Percentiles rank a stretch among this genome's conserved stretches.
Evolutionary conservation across 148 eudicot species (phyloP).

Genomic region (Heliamphora exappendiculata): DNA sequence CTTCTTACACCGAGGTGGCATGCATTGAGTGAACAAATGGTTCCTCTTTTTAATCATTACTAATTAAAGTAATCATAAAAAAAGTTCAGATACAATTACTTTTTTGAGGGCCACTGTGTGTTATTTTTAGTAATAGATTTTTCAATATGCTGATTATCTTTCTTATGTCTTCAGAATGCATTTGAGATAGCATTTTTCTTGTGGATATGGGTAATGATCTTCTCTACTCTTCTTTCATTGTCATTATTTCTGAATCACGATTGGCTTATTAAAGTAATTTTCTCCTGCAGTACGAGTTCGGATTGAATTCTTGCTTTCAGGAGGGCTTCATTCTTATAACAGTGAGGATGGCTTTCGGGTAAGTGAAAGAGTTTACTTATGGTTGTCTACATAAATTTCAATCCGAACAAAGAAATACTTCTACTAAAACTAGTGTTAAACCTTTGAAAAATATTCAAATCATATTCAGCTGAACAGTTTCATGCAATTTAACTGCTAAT

Average conservation of each 20-base stretch:
- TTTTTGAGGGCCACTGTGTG: not conserved
- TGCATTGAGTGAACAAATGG: too few relatives aligned
- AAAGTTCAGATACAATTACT: too few relatives aligned
- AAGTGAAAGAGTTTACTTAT: conserved; percentile 15
- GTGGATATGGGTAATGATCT: conserved; percentile 70
- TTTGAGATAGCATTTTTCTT: conserved; percentile 78
- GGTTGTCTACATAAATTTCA: too few relatives aligned
- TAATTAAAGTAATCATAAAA: too few relatives aligned
- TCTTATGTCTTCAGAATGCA: conserved; percentile 55
- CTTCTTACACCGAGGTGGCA: not conserved
- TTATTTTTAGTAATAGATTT: not conserved
- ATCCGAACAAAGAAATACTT: too few relatives aligned
- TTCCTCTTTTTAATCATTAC: too few relatives aligned
- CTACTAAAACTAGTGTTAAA: too few relatives aligned
- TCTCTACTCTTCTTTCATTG: not conserved
- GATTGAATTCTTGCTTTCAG: conserved; percentile 63
- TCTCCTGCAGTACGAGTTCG: conserved; percentile 75
- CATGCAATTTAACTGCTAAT: not conserved
- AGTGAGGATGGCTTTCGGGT: conserved; percentile 62
- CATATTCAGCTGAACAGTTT: not conserved
- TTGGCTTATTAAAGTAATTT: not conserved
- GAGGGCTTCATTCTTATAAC: conserved; percentile 29
- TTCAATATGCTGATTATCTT: not conserved
- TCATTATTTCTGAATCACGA: not conserved
- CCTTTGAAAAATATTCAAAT: not conserved